Evolutionary conservation across 345 rosid species (phyloP), one percentile per base, ranked within the genome.

Genomic region (Eucalyptus globulus): DNA sequence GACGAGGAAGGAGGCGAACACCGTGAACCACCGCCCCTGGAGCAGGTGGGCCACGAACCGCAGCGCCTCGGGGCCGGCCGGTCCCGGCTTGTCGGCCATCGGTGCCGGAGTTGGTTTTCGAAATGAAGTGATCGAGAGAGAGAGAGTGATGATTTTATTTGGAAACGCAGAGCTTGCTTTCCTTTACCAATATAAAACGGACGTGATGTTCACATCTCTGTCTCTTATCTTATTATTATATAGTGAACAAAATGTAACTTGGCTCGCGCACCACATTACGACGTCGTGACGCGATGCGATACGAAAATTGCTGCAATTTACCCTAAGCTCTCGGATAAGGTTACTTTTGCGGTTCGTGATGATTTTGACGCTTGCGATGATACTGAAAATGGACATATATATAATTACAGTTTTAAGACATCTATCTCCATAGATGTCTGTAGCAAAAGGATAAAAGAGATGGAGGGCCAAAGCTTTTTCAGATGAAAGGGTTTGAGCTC

Each of bases 11-110:
- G 99, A 94, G 4, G 98, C 99, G 90, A 95, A 97, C 26, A 96
- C 95, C n/a, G 96, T 93, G 91, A 97, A 97, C 99, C 98, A 97
- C 91, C 99, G 92, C 60, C 98, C 98, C 27, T 80, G 88, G 16
- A 97, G 15, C 47, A 95, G 88, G 88, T 95, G 95, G 4, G 92
- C 83, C 58, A 93, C 65, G 89, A 97, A 96, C 86, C 86, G 87
- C 69, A 88, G 43, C 49, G 50, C 29, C 47, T 93, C 95, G 22
- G 34, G 15, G 87, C 90, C 50, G 22, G 29, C 49, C 45, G 21
- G 67, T n/a, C 67, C 43, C 83, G 26, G 43, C 86, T 14, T 11
- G 34, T 47, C 22, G 31, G 31, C 56, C 56, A 45, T 45, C 83
- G 14, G 83, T 11, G 27, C 45, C 83, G 83, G 83, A 2, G 45